phyloP scores from a whole-genome alignment of 257 asterid genomes.

The Rehmannia glutinosa region DNA sequence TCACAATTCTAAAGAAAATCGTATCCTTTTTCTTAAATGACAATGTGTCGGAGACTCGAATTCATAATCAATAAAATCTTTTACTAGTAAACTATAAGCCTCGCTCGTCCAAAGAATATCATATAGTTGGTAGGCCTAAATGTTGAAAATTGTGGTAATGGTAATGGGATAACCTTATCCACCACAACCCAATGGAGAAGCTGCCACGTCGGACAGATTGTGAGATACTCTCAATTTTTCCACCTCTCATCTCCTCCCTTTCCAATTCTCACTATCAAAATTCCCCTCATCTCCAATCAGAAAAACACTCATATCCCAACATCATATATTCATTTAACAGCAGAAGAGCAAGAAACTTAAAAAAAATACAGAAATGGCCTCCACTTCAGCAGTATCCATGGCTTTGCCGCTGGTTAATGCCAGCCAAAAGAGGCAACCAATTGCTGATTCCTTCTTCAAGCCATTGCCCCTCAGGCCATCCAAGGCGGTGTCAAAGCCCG shows the following conservation, averaged over 20 bases:
- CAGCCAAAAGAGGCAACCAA: slow-evolving; percentile 39
- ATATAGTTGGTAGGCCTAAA: too few relatives aligned
- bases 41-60: too few relatives aligned
- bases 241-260: slow-evolving; percentile 38
- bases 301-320: slow-evolving; percentile 13
- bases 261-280: too few relatives aligned
- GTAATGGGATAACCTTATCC: slow-evolving; percentile 54
- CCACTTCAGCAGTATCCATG: slow-evolving; percentile 67
- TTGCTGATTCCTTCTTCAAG: slow-evolving; percentile 45
- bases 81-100: too few relatives aligned
- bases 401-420: slow-evolving; percentile 50
- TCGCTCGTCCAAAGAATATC: too few relatives aligned
- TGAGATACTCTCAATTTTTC: slow-evolving; percentile 40
- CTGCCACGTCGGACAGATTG: slow-evolving; percentile 45
- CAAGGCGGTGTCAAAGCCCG: slow-evolving; percentile 31
- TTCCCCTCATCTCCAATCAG: too few relatives aligned
- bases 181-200: slow-evolving; percentile 34
- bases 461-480: slow-evolving; percentile 47
- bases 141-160: too few relatives aligned
- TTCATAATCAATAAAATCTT: too few relatives aligned
- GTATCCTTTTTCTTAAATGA: too few relatives aligned
- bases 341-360: slow-evolving; percentile 4
- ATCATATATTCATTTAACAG: slow-evolving; percentile 7
- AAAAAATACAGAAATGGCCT: slow-evolving; percentile 60
- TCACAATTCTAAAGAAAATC: too few relatives aligned